Evolutionary conservation across 176 grass and related monocot species (phyloP).

Genomic region (Paspalum vaginatum): DNA sequence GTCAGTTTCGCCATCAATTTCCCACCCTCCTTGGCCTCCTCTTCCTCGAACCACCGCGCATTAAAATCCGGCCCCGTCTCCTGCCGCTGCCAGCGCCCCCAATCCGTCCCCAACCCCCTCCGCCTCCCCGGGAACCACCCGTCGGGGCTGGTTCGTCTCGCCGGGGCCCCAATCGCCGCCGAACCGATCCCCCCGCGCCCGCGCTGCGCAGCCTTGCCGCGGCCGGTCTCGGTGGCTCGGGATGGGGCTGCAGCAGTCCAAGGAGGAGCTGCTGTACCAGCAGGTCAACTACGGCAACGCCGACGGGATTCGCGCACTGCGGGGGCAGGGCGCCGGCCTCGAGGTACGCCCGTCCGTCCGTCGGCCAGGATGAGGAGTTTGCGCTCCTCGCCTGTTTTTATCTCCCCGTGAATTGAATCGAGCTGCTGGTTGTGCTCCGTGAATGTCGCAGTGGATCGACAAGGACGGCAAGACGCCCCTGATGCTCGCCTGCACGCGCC

Average conservation of each 20-base stretch:
- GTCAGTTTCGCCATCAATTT: constrained; percentile 32
- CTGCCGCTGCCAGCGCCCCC: not conserved
- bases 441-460: constrained; percentile 83
- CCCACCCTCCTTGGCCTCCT: not conserved
- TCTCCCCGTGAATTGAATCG: not conserved
- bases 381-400: not conserved
- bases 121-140: not conserved
- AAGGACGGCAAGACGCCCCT: constrained; percentile 92
- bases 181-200: not conserved
- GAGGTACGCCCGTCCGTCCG: constrained; percentile 43
- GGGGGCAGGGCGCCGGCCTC: constrained; percentile 64
- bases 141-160: not conserved
- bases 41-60: constrained; percentile 11
- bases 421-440: not conserved
- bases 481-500: constrained; percentile 77
- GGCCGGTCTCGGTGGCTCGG: not conserved
- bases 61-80: constrained; percentile 9
- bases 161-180: not conserved
- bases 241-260: constrained; percentile 93
- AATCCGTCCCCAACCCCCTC: not conserved
- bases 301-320: constrained; percentile 70
- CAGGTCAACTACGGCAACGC: constrained; percentile 87
- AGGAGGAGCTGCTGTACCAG: constrained; percentile 89
- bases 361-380: not conserved
- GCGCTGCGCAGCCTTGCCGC: not conserved